phyloP scores from a whole-genome alignment of 257 asterid genomes.

The Solanum dulcamara region DNA sequence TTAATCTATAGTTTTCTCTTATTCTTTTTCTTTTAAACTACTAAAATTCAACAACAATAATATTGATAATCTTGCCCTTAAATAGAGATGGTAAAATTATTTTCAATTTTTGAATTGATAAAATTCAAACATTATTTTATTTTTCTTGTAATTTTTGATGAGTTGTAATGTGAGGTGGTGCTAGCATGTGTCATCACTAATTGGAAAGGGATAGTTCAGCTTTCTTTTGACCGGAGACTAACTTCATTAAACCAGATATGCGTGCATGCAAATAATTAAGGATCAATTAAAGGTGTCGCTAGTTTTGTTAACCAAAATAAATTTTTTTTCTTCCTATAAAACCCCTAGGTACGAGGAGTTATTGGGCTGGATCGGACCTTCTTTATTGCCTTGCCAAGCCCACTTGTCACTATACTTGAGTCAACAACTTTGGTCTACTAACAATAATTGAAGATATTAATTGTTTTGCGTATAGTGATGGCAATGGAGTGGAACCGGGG shows the following conservation, averaged over 20 bases:
- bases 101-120: too few relatives aligned
- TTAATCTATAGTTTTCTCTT: not conserved
- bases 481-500: not conserved
- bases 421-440: not conserved
- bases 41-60: too few relatives aligned
- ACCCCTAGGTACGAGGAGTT: not conserved
- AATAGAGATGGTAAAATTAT: too few relatives aligned
- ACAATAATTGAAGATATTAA: not conserved
- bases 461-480: not conserved
- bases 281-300: not conserved
- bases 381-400: not conserved
- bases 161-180: not conserved
- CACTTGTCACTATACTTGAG: not conserved
- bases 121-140: not conserved
- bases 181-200: not conserved
- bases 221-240: constrained; percentile 34
- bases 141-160: not conserved
- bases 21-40: not conserved
- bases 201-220: constrained; percentile 21
- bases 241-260: not conserved
- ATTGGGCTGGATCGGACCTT: not conserved
- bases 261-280: constrained; percentile 16
- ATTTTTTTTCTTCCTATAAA: too few relatives aligned
- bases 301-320: too few relatives aligned
- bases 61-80: too few relatives aligned